Evolutionary conservation across 371 early-diverging fungal genomes (phyloP).

Genomic region (Rhizopus arrhizus): DNA sequence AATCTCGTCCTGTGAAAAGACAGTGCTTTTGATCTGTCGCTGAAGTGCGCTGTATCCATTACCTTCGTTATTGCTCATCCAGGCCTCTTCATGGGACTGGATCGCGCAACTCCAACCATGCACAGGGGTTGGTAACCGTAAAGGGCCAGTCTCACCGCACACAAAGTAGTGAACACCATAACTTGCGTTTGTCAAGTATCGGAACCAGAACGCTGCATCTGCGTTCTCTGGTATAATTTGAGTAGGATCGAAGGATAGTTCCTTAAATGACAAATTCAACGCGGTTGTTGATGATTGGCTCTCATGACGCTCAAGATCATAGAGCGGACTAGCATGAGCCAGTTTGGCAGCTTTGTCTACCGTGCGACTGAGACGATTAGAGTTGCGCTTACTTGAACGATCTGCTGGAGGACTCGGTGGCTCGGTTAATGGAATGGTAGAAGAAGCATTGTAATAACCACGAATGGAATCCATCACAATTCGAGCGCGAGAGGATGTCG

Average conservation of each 20-base stretch:
- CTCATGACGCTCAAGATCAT: neutral
- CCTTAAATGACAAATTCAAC: neutral
- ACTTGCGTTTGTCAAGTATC: constrained; percentile 45
- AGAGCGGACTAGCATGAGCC: constrained; percentile 26
- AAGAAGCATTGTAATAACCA: constrained; percentile 15
- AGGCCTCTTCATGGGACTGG: constrained; percentile 1
- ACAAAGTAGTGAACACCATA: constrained; percentile 57
- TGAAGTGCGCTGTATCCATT: neutral
- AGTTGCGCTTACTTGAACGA: constrained; percentile 32
- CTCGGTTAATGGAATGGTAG: constrained; percentile 7
- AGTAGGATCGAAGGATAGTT: constrained; percentile 26
- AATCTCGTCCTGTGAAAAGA: constrained; percentile 43
- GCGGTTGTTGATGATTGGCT: too few relatives aligned
- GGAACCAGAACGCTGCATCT: constrained; percentile 38
- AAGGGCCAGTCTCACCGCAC: constrained; percentile 28
- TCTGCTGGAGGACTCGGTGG: neutral
- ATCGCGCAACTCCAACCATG: constrained; percentile 47
- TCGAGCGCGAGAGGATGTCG: constrained; percentile 39
- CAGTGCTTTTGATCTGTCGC: constrained; percentile 37
- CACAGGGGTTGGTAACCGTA: constrained; percentile 34
- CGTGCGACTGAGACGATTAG: constrained; percentile 40
- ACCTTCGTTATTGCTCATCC: neutral
- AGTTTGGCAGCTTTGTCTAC: constrained; percentile 48
- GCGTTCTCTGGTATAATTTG: constrained; percentile 39
- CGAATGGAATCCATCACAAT: constrained; percentile 48